Evolutionary conservation across 1,284 basidiomycete species (phyloP), one percentile per base, ranked within the genome.

Genomic region (Ustilago hordei): DNA sequence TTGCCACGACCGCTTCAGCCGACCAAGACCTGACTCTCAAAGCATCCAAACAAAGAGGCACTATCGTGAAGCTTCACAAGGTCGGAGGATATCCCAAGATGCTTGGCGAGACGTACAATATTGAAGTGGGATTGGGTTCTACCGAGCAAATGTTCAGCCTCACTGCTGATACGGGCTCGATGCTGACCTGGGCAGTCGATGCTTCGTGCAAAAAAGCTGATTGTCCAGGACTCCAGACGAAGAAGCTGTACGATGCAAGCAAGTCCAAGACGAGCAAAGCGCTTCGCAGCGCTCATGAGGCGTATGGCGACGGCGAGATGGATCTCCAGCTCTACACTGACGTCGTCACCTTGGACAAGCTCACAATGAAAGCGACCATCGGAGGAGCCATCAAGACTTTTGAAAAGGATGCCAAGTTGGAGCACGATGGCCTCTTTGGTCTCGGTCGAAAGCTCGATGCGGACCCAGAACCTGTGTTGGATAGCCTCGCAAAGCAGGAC

Each of bases 231-330:
- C 53, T 57, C 0, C 32, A 36, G 12, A 41, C 19, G 12, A 75
- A 75, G 31, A 53, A 47, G 19, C 59, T 56, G 15, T 75, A 67
- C 58, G 45, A 67, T 36, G 36, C 68, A 8, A 43, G 17, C 23
- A 54, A 60, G 32, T 75, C 73, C 9, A 53, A 1, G 19, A 53
- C 59, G 13, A 70, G 55, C 57, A 60, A 48, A 36, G 8, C 17
- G 47, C 9, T 55, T 4, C 45, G 63, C 1, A 19, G 32, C 23
- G 68, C 64, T 19, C 73, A 75, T 54, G 73, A 75, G 47, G 63
- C 68, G 31, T 75, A 75, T 32, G 73, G 73, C 3, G 73, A 75
- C 35, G 73, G 73, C 15, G 73, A 75, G 68, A 63, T 65, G 53
- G 73, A 75, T 19, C 32, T 75, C 12, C 52, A 13, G n/a, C 58